Conservation (phyloP, 169 alveolate species). For the Babesia gibsoni region DNA sequence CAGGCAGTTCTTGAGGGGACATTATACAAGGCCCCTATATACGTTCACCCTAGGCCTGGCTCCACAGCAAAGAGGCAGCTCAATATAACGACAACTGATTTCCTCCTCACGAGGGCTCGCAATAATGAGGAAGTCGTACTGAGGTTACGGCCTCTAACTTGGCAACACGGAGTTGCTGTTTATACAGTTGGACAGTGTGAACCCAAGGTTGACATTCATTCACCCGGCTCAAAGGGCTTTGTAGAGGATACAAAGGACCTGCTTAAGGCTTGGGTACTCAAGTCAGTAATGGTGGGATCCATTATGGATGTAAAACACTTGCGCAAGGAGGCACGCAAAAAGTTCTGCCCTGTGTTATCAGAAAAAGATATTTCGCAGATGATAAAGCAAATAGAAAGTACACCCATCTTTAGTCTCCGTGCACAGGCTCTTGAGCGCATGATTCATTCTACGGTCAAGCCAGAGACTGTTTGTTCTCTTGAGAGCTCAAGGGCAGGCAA, state of each 20-base stretch:
- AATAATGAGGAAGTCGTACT: constrained; percentile 47
- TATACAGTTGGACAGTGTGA: constrained; percentile 87
- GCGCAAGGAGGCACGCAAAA: constrained; percentile 66
- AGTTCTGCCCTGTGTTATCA: constrained; percentile 71
- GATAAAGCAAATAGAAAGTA: constrained; percentile 64
- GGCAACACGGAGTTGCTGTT: constrained; percentile 61
- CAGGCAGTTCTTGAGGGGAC: constrained; percentile 69
- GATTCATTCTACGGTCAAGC: constrained; percentile 75
- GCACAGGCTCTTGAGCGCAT: constrained; percentile 70
- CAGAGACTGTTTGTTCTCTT: constrained; percentile 78
- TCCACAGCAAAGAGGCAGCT: constrained; percentile 11
- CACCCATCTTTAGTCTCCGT: constrained; percentile 46
- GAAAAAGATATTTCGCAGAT: constrained; percentile 76
- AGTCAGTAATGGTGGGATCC: constrained; percentile 57
- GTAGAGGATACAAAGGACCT: constrained; percentile 69
- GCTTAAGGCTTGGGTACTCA: constrained; percentile 76
- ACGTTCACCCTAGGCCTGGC: constrained; percentile 53
- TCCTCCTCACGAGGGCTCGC: constrained; percentile 62
- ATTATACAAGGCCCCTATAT: constrained; percentile 72
- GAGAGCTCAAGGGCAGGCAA: constrained; percentile 79
- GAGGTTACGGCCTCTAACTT: constrained; percentile 29
- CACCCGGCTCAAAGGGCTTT: constrained; percentile 72
- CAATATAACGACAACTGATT: constrained; percentile 65
- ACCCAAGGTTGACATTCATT: constrained; percentile 79
- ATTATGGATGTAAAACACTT: constrained; percentile 66